A percentile compares a stretch with the other conserved stretches of the same genome.
phyloP scores from a whole-genome alignment of 140 eudicot genomes.

The Ambrosia hybrid region DNA sequence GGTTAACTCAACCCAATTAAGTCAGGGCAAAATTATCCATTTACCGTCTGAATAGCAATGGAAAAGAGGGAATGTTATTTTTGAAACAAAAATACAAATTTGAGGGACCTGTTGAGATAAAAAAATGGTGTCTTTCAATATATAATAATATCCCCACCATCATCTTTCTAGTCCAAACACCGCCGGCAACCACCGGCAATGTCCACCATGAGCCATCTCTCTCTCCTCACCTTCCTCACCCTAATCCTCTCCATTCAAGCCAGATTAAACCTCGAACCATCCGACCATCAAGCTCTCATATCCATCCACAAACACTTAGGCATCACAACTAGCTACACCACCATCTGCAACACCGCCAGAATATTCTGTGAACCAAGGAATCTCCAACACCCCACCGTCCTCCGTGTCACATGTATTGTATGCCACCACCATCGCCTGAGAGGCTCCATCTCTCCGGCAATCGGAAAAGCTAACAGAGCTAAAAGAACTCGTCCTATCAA shows the following conservation, averaged over 20 bases:
- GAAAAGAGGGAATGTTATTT: too few relatives aligned
- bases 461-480: constrained; percentile 75
- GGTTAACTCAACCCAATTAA: too few relatives aligned
- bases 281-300: constrained; percentile 57
- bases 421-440: constrained; percentile 38
- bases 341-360: constrained; percentile 62
- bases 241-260: constrained; percentile 41
- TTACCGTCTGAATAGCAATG: too few relatives aligned
- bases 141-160: background rate
- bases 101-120: too few relatives aligned
- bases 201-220: constrained; percentile 46
- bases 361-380: constrained; percentile 58
- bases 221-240: constrained; percentile 39
- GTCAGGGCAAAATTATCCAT: too few relatives aligned
- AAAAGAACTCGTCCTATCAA: constrained; percentile 60
- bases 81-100: too few relatives aligned
- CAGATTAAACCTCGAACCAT: constrained; percentile 40
- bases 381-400: constrained; percentile 38
- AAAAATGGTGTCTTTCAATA: too few relatives aligned
- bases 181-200: constrained; percentile 41
- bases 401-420: constrained; percentile 57
- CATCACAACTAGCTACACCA: constrained; percentile 30
- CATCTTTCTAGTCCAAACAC: background rate
- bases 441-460: constrained; percentile 71
- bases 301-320: constrained; percentile 52